A percentile compares a stretch with the other conserved stretches of the same genome.
Evolutionary conservation across 208 protist genomes (phyloP).

Genomic region (Porcisia deanei): DNA sequence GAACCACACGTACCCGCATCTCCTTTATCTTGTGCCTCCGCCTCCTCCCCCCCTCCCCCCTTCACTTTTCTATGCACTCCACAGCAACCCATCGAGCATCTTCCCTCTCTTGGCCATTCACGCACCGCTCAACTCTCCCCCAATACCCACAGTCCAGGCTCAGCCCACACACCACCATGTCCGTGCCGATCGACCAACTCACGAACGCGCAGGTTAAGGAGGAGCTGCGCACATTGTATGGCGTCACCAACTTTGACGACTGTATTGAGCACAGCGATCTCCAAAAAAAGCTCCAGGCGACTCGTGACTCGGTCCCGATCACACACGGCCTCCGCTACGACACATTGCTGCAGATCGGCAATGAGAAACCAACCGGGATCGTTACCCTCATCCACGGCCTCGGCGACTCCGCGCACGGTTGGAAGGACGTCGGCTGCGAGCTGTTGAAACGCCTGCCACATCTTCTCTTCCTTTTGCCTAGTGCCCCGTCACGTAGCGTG

Average conservation of each 20-base stretch:
- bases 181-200: constrained; percentile 42
- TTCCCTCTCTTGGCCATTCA: not conserved
- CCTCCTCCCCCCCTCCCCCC: not conserved
- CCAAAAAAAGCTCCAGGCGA: constrained; percentile 52
- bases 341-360: constrained; percentile 67
- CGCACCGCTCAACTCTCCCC: not conserved
- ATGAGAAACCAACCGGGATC: constrained; percentile 67
- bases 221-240: constrained; percentile 67
- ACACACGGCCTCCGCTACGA: constrained; percentile 67
- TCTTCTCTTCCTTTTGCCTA: constrained; percentile 92
- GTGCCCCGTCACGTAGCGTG: constrained; percentile 75
- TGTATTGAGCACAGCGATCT: constrained; percentile 74
- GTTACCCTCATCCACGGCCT: constrained; percentile 93
- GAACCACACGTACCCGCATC: not conserved
- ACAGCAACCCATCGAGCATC: not conserved
- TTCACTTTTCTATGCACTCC: not conserved
- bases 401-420: constrained; percentile 88
- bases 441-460: constrained; percentile 70
- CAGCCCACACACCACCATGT: not conserved
- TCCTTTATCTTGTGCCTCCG: not conserved
- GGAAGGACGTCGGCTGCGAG: constrained; percentile 76
- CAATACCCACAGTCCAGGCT: not conserved
- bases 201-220: constrained; percentile 67
- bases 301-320: constrained; percentile 46
- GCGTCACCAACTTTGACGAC: constrained; percentile 61